Percentiles rank a stretch among this genome's conserved stretches.
Conservation (phyloP, 371 early-diverging fungal genomes). For the Mortierella sp. region DNA sequence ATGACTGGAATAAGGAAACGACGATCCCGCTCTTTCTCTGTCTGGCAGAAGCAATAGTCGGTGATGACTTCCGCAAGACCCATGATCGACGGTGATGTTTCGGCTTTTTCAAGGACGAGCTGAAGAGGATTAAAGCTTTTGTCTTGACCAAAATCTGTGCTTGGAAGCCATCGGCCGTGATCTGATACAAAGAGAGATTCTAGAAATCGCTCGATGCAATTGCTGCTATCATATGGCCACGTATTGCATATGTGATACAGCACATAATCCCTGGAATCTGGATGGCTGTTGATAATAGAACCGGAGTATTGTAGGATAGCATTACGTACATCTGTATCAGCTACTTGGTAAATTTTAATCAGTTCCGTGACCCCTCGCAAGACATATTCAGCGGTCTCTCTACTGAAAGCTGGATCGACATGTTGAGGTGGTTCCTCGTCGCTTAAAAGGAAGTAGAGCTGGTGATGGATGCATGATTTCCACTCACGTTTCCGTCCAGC, state of each 20-base stretch:
- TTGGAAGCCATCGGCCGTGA: conserved; percentile 8
- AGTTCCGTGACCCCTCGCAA: neutral
- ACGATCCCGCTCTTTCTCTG: neutral
- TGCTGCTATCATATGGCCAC: neutral
- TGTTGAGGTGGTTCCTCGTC: neutral
- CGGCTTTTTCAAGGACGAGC: conserved; percentile 8
- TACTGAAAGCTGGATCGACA: neutral
- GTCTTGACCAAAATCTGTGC: no score
- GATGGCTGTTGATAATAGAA: neutral
- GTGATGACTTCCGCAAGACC: conserved; percentile 7
- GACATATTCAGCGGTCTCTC: no score
- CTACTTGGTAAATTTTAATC: neutral
- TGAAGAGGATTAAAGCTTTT: neutral
- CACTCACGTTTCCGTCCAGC: neutral
- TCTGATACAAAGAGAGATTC: neutral
- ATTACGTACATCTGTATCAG: neutral
- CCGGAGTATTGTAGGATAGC: neutral
- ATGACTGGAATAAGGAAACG: neutral
- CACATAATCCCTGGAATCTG: neutral
- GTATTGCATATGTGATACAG: neutral
- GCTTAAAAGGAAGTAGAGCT: neutral
- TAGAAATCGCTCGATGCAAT: neutral
- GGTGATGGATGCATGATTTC: neutral
- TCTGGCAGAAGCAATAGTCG: conserved; percentile 7
- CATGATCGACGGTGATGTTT: neutral